Base-by-base conservation (phyloP, 768 basidiomycete species). In the Chalciporus pseudorubinellus region DNA sequence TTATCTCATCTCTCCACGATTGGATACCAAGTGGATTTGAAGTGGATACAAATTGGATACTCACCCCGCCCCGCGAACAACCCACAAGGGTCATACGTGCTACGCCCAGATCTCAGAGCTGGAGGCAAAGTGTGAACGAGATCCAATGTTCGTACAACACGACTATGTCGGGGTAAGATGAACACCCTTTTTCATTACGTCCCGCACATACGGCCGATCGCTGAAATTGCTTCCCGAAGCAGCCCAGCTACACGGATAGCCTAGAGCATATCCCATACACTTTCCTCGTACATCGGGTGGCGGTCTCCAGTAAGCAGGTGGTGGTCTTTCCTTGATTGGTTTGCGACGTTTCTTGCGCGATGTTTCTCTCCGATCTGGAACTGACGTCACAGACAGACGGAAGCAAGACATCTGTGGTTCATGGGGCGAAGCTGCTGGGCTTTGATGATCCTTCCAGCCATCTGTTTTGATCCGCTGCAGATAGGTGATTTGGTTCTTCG, bases 221-320 rank as follows among this genome's bases (percentile, higher is more conserved):
- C 11, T 44, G 19, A 19, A 36, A 16, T 26, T 19, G 38, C 18
- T 16, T 13, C 22, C 41, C 14, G 42, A 20, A 51, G 58, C 44
- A 29, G 52, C 57, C 66, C 64, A 69, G 38, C 50, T 62, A 34
- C 67, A 62, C 20, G 69, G 69, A 55, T 70, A 69, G 0, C 67
- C 67, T 14, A 69, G 28, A 2, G 57, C 67, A 49, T 70, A 69
- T 13, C 69, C 67, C 56, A 62, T 42, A 51, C 65, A 63, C 50
- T 59, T 61, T 28, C 59, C 67, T 19, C 48, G 59, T 42, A 58
- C 8, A 5, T 33, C 50, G 20, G 55, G 39, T 6, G 62, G 46
- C 8, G 69, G 69, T 39, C 59, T 60, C 67, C 67, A 69, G 48
- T 66, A 69, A 41, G 59, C 55, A 22, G 69, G 60, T 4, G 52